Evolutionary conservation across 1,139 yeast genomes (phyloP), one percentile per base, ranked within the genome.

Genomic region (Pichia sp.): DNA sequence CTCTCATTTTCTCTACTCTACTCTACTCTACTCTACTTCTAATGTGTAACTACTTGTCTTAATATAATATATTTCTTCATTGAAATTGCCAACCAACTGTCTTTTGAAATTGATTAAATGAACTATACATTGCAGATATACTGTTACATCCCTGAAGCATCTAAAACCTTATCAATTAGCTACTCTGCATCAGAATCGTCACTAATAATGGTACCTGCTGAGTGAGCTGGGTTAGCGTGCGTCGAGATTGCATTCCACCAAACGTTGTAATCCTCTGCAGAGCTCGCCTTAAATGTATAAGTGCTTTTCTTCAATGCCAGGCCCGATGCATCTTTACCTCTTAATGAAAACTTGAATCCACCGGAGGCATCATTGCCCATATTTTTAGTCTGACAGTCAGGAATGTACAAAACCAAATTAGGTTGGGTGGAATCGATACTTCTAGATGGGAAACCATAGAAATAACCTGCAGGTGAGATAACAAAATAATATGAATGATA

Each of bases 401-500:
- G 75, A 32, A 71, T 50, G 44, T 63, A 69, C 20, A 71, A 48
- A 22, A 69, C 63, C 39, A 67, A 49, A 29, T 64, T 63, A 8
- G 76, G 75, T 13, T 56, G 56, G 19, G 43, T 42, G 9, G 69
- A 58, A 43, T 67, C 72, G 30, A 58, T 50, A 28, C 68, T 64
- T 42, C 63, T 58, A 12, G 70, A 58, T 41, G 63, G 63, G 55
- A 66, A 72, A 46, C 67, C 69, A 42, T 66, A 67, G 30, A 71
- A 48, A 51, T 59, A 68, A 22, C 64, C 58, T 1, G 70, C 44
- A 17, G 63, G 65, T 3, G 77, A 64, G 35, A 71, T 55, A 27
- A 67, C 76, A 47, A 58, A 70, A 50, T 60, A 70, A 48, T 62
- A 65, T 5, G 71, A 55, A 35, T 58, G 53, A 51, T 63, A 67